These are phyloP conservation scores for Leccinum broughii DNA, from an alignment of 768 basidiomycete genomes.

Conservation along the genomic window DNA sequence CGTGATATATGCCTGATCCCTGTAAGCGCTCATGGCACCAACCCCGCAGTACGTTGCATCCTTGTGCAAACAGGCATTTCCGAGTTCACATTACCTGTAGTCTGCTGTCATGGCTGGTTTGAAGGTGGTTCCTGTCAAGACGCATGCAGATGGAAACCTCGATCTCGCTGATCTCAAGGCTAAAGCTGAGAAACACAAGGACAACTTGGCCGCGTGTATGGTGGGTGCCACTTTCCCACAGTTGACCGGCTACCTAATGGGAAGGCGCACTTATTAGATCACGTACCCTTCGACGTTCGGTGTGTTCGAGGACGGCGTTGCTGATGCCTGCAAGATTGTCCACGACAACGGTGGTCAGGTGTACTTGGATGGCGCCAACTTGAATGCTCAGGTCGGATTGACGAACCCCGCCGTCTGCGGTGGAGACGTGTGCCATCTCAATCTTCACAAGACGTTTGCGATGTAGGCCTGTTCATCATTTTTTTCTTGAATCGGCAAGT, in stretches of 20 bases:
- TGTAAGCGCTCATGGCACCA: conserved; percentile 95
- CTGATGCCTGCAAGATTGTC: conserved; percentile 88
- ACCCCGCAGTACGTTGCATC: conserved; percentile 76
- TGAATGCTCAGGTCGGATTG: conserved; percentile 91
- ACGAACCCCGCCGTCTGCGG: conserved; percentile 95
- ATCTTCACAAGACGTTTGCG: conserved; percentile 97
- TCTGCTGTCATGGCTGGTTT: conserved; percentile 97
- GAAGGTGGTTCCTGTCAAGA: conserved; percentile 96
- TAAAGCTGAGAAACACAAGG: conserved; percentile 90
- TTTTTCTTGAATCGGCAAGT: not conserved
- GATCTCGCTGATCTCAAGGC: conserved; percentile 81
- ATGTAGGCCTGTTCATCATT: conserved; percentile 54
- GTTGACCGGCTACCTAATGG: conserved; percentile 5
- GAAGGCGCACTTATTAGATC: conserved; percentile 51
- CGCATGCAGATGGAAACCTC: conserved; percentile 80
- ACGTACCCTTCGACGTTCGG: conserved; percentile 98
- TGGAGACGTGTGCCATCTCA: conserved; percentile 97
- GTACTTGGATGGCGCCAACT: conserved; percentile 93
- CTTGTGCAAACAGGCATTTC: not conserved
- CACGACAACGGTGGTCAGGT: conserved; percentile 97
- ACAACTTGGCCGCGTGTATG: conserved; percentile 95
- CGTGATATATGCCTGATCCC: conserved; percentile 94
- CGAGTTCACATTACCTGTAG: conserved; percentile 41
- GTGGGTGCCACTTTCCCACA: conserved; percentile 40
- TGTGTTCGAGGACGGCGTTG: conserved; percentile 92